These are phyloP conservation scores for Sugiyamaella neomexicana DNA, from an alignment of 1,139 yeast genomes.

Conservation along the genomic window DNA sequence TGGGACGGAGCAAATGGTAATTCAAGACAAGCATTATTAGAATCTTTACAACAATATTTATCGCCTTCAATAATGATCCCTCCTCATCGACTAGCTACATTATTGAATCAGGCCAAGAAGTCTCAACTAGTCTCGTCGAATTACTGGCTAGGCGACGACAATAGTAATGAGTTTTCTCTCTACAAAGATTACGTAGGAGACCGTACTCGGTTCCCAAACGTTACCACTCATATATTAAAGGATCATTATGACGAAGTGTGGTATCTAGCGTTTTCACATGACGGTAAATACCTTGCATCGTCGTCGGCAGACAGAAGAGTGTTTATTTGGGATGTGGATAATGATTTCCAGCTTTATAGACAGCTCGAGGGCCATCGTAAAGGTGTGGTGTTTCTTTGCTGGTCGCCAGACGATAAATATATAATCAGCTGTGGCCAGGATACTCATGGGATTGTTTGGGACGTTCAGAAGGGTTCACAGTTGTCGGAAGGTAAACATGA, in stretches of 20 bases:
- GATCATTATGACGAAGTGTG: slow-evolving; percentile 78
- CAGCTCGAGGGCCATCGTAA: slow-evolving; percentile 51
- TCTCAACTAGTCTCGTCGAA: slow-evolving; percentile 49
- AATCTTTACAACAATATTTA: slow-evolving; percentile 47
- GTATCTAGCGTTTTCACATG: slow-evolving; percentile 76
- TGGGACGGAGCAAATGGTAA: slow-evolving; percentile 45
- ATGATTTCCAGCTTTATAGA: slow-evolving; percentile 50
- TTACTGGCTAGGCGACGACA: slow-evolving; percentile 36
- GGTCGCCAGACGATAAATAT: slow-evolving; percentile 73
- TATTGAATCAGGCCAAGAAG: slow-evolving; percentile 54
- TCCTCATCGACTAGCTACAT: slow-evolving; percentile 49
- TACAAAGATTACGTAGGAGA: slow-evolving; percentile 39
- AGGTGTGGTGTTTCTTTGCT: slow-evolving; percentile 65
- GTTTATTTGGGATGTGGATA: slow-evolving; percentile 63
- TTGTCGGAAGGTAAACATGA: slow-evolving; percentile 34
- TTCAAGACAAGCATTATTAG: slow-evolving; percentile 48
- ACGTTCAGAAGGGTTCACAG: slow-evolving; percentile 46
- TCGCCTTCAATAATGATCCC: slow-evolving; percentile 57
- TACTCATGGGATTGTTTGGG: slow-evolving; percentile 67
- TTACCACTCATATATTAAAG: slow-evolving; percentile 44
- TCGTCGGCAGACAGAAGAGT: slow-evolving; percentile 71
- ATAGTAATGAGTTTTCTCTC: slow-evolving; percentile 32
- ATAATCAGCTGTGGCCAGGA: slow-evolving; percentile 70
- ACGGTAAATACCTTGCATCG: slow-evolving; percentile 72
- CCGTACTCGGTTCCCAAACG: slow-evolving; percentile 49